Evolutionary conservation across 306 rosid species (phyloP).

Genomic region (Senna siamea): DNA sequence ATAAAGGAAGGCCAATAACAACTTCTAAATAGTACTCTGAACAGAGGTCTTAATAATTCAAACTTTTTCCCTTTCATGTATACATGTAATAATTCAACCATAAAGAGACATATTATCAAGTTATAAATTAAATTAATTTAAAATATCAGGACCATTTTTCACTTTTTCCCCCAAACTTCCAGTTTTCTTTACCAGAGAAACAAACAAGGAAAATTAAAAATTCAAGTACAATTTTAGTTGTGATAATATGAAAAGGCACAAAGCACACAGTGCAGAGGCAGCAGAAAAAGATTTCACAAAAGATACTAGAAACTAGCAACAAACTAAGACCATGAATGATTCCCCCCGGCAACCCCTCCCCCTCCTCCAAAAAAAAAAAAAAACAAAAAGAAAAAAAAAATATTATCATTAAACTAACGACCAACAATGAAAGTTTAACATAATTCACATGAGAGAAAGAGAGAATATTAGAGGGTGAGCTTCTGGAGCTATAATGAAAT

Average conservation of each 20-base stretch:
- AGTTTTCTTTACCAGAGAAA: conserved; percentile 15
- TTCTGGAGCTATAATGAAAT: conserved; percentile 14
- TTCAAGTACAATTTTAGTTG: not conserved
- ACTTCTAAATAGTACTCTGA: no score
- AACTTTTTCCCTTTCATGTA: not conserved
- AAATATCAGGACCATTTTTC: not conserved
- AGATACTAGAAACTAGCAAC: conserved; percentile 1
- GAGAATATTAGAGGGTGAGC: not conserved
- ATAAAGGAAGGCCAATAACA: no score
- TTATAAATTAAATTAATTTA: conserved; percentile 2
- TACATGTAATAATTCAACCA: conserved; percentile 22
- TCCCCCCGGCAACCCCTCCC: no score
- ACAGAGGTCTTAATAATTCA: conserved; percentile 15
- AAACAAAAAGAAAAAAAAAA: no score
- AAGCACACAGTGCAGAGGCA: conserved; percentile 6
- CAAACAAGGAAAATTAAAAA: conserved; percentile 1
- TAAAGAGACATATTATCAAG: conserved; percentile 12
- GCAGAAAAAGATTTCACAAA: conserved; percentile 7
- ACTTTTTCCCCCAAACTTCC: not conserved
- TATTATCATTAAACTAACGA: conserved; percentile 1
- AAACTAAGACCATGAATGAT: not conserved
- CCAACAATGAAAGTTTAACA: not conserved
- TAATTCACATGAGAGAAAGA: not conserved
- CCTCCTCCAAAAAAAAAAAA: no score
- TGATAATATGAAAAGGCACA: conserved; percentile 24